A percentile compares a stretch with the other conserved stretches of the same genome.
Conservation (phyloP, 257 asterid species). For the Fraxinus excelsior region DNA sequence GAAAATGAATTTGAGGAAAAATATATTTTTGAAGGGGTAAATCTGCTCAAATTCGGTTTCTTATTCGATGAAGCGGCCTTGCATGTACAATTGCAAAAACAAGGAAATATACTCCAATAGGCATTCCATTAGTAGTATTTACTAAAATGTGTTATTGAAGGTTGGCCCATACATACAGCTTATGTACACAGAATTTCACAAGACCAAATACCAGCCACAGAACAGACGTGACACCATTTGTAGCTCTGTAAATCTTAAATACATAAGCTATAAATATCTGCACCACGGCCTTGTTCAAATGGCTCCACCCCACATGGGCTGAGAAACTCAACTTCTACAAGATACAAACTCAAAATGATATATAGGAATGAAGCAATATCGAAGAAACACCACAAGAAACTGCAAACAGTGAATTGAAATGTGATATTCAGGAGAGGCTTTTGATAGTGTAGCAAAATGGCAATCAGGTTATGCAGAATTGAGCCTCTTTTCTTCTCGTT, state of each 20-base stretch:
- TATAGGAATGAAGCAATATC: not conserved
- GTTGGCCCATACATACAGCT: not conserved
- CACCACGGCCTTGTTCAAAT: not conserved
- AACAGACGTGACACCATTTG: not conserved
- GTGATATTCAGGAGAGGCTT: not conserved
- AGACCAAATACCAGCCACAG: not conserved
- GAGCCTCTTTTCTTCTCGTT: not conserved
- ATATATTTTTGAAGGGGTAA: too few species aligned
- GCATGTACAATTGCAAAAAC: not conserved
- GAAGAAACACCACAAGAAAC: not conserved
- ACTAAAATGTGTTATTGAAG: not conserved
- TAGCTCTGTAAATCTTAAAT: not conserved
- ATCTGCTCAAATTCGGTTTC: not conserved
- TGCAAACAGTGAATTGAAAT: not conserved
- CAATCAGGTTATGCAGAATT: not conserved
- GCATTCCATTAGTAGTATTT: not conserved
- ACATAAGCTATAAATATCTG: not conserved
- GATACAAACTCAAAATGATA: not conserved
- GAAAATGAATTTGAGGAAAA: too few species aligned
- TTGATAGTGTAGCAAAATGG: not conserved
- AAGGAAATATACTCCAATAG: not conserved
- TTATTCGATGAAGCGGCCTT: not conserved
- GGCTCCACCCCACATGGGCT: not conserved
- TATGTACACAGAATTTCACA: not conserved
- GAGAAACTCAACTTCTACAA: not conserved